Evolutionary conservation across 2,329 filamentous ascomycete species (phyloP), one percentile per base, ranked within the genome.

Genomic region (Calonectria multiphialidica): DNA sequence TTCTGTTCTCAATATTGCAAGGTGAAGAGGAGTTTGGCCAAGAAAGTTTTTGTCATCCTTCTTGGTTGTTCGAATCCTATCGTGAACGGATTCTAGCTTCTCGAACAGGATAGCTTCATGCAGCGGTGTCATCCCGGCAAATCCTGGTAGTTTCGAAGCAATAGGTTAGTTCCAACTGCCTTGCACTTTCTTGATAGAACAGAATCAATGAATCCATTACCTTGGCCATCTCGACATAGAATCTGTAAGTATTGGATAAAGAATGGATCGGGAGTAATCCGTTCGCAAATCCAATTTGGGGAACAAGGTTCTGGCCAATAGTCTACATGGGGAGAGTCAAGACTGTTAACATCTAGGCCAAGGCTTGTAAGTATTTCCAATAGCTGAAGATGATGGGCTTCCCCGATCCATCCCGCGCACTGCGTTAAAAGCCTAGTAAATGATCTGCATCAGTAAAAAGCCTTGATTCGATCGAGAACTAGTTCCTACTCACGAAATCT

Each of bases 11-110:
- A 9, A 18, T 2, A 47, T 21, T 16, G 45, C 59, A 18, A 69
- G 21, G 13, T 69, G 66, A 16, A 69, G 47, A 2, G 57, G 66
- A 2, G 66, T 64, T n/a, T 69, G 57, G 6, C 57, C 66, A 2
- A 69, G 21, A 42, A 55, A 55, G 47, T 69, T 69, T 25, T 21
- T 16, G 10, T 59, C 25, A n/a, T 64, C 18, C 23, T 57, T 23
- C 3, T 28, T 23, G 12, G 15, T 23, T 23, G 7, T 42, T 18
- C 1, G 40, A 44, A 37, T 6, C 66, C 45, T 35, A 28, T 40
- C 12, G 15, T 13, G 3, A 16, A 49, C 55, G 5, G 33, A 45
- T 8, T 53, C 44, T 9, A 16, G 2, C 7, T 44, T 25, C 5
- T n/a, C 45, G 28, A 23, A 37, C 23, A 66, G 9, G 5, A 49